A percentile compares a stretch with the other conserved stretches of the same genome.
These are phyloP conservation scores for Fusarium sp. DNA, from an alignment of 2,329 filamentous ascomycete species.

Conservation along the genomic window DNA sequence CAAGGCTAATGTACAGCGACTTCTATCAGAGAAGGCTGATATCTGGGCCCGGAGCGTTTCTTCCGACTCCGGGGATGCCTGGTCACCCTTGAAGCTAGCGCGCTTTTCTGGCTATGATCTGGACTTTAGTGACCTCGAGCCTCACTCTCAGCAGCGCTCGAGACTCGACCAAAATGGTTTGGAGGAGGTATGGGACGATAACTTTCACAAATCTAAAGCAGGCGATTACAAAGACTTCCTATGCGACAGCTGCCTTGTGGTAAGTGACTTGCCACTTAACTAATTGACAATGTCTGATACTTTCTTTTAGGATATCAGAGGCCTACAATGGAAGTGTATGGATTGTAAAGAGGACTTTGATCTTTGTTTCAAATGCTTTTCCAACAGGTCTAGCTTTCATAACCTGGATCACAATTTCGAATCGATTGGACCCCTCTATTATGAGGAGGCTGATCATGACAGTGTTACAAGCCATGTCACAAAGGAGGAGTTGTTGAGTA, in stretches of 20 bases:
- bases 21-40: neutral
- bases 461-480: neutral
- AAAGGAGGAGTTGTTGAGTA: accelerated
- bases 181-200: neutral
- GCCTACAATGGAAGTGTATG: neutral
- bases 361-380: conserved; percentile 1
- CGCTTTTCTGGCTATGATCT: neutral
- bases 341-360: neutral
- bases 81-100: neutral
- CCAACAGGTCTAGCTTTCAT: neutral
- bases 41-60: neutral
- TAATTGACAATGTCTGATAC: neutral
- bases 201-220: neutral
- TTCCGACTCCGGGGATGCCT: neutral
- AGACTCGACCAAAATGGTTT: neutral
- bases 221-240: neutral
- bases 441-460: accelerated
- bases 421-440: neutral
- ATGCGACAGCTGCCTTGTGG: conserved; percentile 2
- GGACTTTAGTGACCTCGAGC: too few relatives aligned
- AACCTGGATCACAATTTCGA: neutral
- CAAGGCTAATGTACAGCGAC: accelerated
- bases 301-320: neutral
- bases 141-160: neutral
- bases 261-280: neutral